phyloP scores from a whole-genome alignment of 2,329 filamentous ascomycete genomes.

The Catunica adiposa region DNA sequence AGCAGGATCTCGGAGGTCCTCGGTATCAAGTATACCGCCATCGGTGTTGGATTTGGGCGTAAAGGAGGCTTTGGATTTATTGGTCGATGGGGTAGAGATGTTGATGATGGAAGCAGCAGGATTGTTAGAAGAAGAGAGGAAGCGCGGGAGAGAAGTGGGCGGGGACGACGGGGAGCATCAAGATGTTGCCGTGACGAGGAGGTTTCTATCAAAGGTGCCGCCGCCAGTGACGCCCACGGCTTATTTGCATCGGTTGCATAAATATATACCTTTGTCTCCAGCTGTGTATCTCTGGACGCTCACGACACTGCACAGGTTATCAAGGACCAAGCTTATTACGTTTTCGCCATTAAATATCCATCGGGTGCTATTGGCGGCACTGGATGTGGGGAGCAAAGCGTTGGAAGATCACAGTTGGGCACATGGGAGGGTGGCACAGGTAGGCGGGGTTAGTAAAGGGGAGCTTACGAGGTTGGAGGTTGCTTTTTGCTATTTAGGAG shows the following conservation, averaged over 20 bases:
- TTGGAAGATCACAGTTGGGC: constrained; percentile 84
- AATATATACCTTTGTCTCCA: constrained; percentile 83
- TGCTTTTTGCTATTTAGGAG: constrained; percentile 71
- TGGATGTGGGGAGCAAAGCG: constrained; percentile 83
- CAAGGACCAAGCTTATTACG: constrained; percentile 58
- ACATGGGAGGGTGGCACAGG: constrained; percentile 66
- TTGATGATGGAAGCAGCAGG: constrained; percentile 34
- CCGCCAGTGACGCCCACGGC: constrained; percentile 70
- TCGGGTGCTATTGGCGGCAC: constrained; percentile 64
- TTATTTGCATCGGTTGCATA: constrained; percentile 74
- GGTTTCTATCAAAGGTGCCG: constrained; percentile 80
- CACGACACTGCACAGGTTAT: constrained; percentile 62
- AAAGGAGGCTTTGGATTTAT: constrained; percentile 58
- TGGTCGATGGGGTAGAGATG: constrained; percentile 55
- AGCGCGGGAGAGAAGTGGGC: background rate
- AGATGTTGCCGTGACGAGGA: constrained; percentile 70
- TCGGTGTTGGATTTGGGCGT: constrained; percentile 40
- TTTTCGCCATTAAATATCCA: constrained; percentile 77
- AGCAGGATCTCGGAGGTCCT: constrained; percentile 13
- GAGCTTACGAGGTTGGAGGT: constrained; percentile 80
- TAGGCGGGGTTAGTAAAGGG: constrained; percentile 69
- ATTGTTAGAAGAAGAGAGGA: no score
- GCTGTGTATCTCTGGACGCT: constrained; percentile 65
- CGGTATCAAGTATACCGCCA: constrained; percentile 16
- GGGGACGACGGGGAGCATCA: background rate